Conservation (phyloP, 2,329 filamentous ascomycete species). For the Cadophora sp. region DNA sequence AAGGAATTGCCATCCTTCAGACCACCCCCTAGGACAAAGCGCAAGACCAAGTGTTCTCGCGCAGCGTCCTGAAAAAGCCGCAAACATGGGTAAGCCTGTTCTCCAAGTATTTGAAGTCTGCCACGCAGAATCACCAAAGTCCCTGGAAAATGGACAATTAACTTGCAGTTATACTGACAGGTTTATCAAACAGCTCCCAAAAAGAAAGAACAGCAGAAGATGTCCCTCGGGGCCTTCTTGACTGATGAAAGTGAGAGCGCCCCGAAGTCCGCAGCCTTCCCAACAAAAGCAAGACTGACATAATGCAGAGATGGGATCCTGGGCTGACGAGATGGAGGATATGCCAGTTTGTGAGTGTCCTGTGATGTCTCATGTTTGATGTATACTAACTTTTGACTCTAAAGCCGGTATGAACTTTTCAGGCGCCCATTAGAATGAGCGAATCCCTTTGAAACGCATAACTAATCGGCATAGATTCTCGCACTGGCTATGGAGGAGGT, state of each 20-base stretch:
- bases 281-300: conserved; percentile 51
- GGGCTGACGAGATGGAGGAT: conserved; percentile 99
- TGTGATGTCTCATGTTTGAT: neutral
- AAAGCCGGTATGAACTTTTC: conserved; percentile 43
- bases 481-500: conserved; percentile 42
- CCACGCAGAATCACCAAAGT: conserved; percentile 13
- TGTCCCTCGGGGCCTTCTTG: conserved; percentile 97
- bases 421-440: neutral
- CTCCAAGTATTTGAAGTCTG: conserved; percentile 29
- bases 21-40: conserved; percentile 37
- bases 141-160: neutral
- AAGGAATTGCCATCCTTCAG: conserved; percentile 38
- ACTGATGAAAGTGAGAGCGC: conserved; percentile 79
- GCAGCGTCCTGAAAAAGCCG: conserved; percentile 55
- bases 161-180: conserved; percentile 50
- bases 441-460: neutral
- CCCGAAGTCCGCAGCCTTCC: conserved; percentile 35
- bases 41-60: conserved; percentile 47
- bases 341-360: conserved; percentile 46
- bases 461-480: conserved; percentile 40
- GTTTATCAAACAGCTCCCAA: conserved; percentile 72
- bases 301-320: conserved; percentile 77
- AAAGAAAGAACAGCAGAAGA: conserved; percentile 90
- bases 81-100: conserved; percentile 65
- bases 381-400: conserved; percentile 37